Evolutionary conservation across 805 yeast genomes (phyloP).

Genomic region (Schizosaccharomyces octosporus): DNA sequence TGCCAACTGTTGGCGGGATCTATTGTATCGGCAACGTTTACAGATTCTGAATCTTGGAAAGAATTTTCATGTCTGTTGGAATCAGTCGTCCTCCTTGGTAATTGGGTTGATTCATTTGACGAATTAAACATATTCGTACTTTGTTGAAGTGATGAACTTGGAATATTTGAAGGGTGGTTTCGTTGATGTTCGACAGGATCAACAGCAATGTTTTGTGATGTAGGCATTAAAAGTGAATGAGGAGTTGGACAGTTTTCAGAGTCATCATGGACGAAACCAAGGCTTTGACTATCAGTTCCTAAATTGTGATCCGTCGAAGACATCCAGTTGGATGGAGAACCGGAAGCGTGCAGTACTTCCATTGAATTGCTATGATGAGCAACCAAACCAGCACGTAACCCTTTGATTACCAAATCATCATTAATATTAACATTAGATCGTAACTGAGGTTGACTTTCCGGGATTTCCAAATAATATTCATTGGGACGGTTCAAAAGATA

Average conservation of each 20-base stretch:
- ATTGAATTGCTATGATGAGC: not conserved
- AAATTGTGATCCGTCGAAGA: not conserved
- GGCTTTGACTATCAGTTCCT: not conserved
- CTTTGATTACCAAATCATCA: conserved; percentile 7
- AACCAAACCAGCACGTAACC: conserved; percentile 1
- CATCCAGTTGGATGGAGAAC: not conserved
- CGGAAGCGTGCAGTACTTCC: not conserved
- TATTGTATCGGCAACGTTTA: not conserved
- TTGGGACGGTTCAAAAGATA: conserved; percentile 6
- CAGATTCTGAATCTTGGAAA: not conserved
- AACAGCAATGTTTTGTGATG: not conserved
- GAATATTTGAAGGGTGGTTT: not conserved
- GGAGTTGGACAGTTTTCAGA: not conserved
- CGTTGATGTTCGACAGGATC: not conserved
- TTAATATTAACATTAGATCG: conserved; percentile 7
- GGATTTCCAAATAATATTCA: conserved; percentile 6
- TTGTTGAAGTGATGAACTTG: not conserved
- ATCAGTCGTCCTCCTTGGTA: not conserved
- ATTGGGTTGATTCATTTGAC: not conserved
- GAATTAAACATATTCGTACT: not conserved
- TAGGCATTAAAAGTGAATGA: not conserved
- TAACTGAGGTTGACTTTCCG: conserved; percentile 3
- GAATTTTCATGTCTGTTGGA: not conserved
- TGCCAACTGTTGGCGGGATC: not conserved
- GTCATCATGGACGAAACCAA: not conserved